Conservation (phyloP, 306 rosid genomes). For the Erythrophleum fordii region DNA sequence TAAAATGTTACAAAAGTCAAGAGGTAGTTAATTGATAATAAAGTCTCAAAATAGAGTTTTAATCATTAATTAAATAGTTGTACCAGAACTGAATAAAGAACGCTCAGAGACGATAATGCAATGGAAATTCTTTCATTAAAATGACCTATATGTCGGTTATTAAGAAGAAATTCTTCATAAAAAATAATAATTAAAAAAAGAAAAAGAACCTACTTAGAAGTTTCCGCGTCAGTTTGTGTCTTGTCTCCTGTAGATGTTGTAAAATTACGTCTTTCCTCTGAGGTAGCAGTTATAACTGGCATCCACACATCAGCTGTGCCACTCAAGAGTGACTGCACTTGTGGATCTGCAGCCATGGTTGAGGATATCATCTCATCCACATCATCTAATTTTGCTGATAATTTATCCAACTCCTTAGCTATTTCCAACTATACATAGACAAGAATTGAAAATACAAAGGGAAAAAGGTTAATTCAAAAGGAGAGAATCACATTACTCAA, state of each 20-base stretch:
- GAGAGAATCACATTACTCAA: slow-evolving; percentile 4
- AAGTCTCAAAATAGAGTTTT: not conserved
- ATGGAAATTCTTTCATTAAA: not conserved
- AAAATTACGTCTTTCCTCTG: slow-evolving; percentile 79
- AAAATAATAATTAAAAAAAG: no score
- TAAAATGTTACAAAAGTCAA: no score
- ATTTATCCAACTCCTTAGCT: slow-evolving; percentile 84
- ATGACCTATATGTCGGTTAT: not conserved
- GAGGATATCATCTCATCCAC: slow-evolving; percentile 90
- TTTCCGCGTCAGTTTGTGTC: slow-evolving; percentile 41
- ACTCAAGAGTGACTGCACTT: slow-evolving; percentile 80
- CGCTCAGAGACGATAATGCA: not conserved
- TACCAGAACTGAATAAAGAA: not conserved
- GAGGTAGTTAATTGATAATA: not conserved
- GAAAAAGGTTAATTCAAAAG: slow-evolving; percentile 5
- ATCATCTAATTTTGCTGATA: slow-evolving; percentile 82
- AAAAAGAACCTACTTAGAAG: slow-evolving; percentile 41
- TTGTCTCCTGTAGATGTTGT: slow-evolving; percentile 52
- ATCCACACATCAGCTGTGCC: slow-evolving; percentile 87
- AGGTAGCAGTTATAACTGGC: slow-evolving; percentile 86
- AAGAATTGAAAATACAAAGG: not conserved
- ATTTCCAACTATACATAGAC: slow-evolving; percentile 66
- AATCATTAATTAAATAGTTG: not conserved
- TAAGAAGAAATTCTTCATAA: not conserved
- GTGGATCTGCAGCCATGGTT: slow-evolving; percentile 86